These are phyloP conservation scores for Colletotrichum shisoi DNA, from an alignment of 2,329 filamentous ascomycete species.

Conservation along the genomic window DNA sequence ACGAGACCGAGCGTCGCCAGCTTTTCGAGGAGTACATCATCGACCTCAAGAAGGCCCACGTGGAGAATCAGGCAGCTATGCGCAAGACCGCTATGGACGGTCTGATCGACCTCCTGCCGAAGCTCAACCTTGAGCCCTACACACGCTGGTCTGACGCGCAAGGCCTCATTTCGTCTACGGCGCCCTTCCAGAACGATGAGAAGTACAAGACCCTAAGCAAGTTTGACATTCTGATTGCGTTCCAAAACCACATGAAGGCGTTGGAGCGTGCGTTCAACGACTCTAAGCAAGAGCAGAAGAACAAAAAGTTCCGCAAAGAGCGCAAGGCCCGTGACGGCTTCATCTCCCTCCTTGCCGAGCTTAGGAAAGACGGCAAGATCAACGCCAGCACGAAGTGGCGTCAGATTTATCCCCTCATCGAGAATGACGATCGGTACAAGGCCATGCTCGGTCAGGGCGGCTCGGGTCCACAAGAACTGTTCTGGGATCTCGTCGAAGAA, in stretches of 20 bases:
- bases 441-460: conserved; percentile 84
- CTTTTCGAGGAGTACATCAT: conserved; percentile 93
- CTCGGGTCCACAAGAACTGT: conserved; percentile 87
- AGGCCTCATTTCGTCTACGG: conserved; percentile 77
- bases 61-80: conserved; percentile 74
- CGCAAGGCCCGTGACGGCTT: conserved; percentile 87
- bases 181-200: conserved; percentile 79
- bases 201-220: conserved; percentile 87
- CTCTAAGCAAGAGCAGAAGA: conserved; percentile 85
- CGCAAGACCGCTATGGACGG: conserved; percentile 86
- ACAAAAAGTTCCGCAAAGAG: conserved; percentile 78
- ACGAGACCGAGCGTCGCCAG: conserved; percentile 86
- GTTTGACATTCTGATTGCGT: conserved; percentile 88
- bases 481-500: conserved; percentile 95
- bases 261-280: conserved; percentile 93
- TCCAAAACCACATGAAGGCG: conserved; percentile 93
- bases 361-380: conserved; percentile 79
- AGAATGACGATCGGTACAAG: conserved; percentile 82
- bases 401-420: conserved; percentile 76
- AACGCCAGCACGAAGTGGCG: conserved; percentile 92
- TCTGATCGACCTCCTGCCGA: conserved; percentile 77
- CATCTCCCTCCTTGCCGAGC: conserved; percentile 74
- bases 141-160: conserved; percentile 94
- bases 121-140: conserved; percentile 86
- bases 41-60: conserved; percentile 80